Conservation (phyloP, 306 rosid genomes). For the Hylodesmum podocarpum region DNA sequence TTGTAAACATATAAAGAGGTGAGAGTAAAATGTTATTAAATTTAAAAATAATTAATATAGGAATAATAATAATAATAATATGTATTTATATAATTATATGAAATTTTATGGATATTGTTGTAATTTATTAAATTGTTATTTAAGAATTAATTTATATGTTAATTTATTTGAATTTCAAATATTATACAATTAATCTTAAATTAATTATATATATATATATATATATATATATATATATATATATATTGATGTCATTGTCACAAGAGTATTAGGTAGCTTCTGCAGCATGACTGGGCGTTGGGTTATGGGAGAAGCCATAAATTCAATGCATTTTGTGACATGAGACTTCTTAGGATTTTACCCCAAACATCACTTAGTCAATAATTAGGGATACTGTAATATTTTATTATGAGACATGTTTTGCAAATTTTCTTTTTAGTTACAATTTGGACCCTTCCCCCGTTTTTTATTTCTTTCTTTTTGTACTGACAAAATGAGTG, state of each 20-base stretch:
- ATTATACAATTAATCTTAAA: not conserved
- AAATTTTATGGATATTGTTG: no score
- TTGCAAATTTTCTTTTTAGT: no score
- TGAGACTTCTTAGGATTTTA: not conserved
- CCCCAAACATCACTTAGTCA: not conserved
- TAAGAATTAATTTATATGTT: not conserved
- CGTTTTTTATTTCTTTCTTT: not conserved
- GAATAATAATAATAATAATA: no score
- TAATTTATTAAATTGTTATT: not conserved
- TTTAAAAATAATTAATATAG: no score
- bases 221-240: no score
- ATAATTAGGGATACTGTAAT: no score
- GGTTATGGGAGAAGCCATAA: no score
- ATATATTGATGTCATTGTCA: not conserved
- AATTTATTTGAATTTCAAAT: not conserved
- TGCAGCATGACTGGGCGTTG: not conserved
- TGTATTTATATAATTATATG: no score
- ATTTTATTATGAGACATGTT: no score
- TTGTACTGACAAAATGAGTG: not conserved
- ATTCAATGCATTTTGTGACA: not conserved
- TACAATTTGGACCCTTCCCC: no score
- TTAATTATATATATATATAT: not conserved
- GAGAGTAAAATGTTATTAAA: no score
- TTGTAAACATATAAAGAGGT: no score
- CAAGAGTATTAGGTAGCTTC: not conserved